Conservation (phyloP, 2,329 filamentous ascomycete species). For the Phaeosphaeria sp. region DNA sequence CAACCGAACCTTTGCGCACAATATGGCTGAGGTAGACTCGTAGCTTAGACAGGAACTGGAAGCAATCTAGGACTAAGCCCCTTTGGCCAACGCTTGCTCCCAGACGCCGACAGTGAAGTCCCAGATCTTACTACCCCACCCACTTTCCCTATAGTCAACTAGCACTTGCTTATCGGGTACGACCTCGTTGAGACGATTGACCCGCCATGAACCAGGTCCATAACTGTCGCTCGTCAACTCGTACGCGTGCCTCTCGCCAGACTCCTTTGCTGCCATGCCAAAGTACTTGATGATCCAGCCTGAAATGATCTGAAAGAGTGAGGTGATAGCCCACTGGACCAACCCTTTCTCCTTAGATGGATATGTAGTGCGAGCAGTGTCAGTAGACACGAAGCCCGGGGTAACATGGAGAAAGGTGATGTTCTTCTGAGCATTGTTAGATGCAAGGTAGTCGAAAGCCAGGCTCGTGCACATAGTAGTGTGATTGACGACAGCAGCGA, state of each 20-base stretch:
- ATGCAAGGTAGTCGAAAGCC: slow-evolving; percentile 36
- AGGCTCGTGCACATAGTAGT: slow-evolving; percentile 36
- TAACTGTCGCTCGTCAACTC: slow-evolving; percentile 28
- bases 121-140: slow-evolving; percentile 18
- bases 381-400: slow-evolving; percentile 39
- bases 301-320: slow-evolving; percentile 9
- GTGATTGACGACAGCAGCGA: slow-evolving; percentile 30
- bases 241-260: slow-evolving; percentile 38
- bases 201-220: slow-evolving; percentile 15
- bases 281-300: slow-evolving; percentile 20
- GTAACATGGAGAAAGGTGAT: slow-evolving; percentile 41
- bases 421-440: slow-evolving; percentile 16
- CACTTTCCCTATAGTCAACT: slow-evolving; percentile 7
- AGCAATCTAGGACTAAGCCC: background rate
- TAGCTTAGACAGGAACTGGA: background rate
- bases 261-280: slow-evolving; percentile 27
- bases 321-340: slow-evolving; percentile 9
- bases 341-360: slow-evolving; percentile 9
- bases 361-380: slow-evolving; percentile 14
- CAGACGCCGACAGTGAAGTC: slow-evolving; percentile 14
- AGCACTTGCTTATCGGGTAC: slow-evolving; percentile 11
- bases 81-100: slow-evolving; percentile 7
- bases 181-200: slow-evolving; percentile 8
- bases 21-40: no score
- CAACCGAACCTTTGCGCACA: no score